Base-by-base conservation (phyloP, 2,329 filamentous ascomycete genomes). In the Ceratocystis harringtonii region DNA sequence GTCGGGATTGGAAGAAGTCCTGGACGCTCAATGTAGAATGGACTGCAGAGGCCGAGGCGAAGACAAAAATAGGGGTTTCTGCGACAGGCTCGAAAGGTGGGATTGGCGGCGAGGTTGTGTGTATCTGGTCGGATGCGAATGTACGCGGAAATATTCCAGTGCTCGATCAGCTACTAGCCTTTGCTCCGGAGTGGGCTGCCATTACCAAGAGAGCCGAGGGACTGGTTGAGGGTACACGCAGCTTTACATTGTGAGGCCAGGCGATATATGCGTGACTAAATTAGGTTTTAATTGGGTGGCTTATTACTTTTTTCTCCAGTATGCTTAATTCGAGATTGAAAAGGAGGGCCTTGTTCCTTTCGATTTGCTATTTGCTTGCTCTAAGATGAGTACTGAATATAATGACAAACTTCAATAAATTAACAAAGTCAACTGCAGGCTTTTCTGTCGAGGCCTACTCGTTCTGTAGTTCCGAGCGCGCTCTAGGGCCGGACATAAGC, bases 41-140 rank as follows among this genome's bases (percentile, higher is more conserved):
- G 86, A 76, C 79, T 65, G 69, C 72, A 17, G 71, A 71, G 65
- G 70, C 65, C 5, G 62, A 68, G 41, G 71, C 6, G 55, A 10
- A 30, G 44, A 65, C 6, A 52, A 8, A 30, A 41, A 65, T 61
- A 2, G 67, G 66, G 28, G 36, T 43, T 17, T 30, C 30, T 5
- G 50, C 22, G 5, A n/a, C 22, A n/a, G 48, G 48, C 48, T 36
- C 55, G 5, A 58, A 58, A 7, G n/a, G 25, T 15, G 45, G 48
- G 41, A 41, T 72, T 90, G 43, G 80, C 79, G 69, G 89, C 91
- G 80, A 77, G 43, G 84, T 92, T 1, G 80, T 86, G 17, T 97
- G 94, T 75, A 78, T 89, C 41, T 97, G 92, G 91, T 90, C 87
- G 71, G 94, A 99, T 76, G 85, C 83, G 57, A 96, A 96, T 71